Conservation (phyloP, 179 eudicot species). For the Sideroxylon spinosum region DNA sequence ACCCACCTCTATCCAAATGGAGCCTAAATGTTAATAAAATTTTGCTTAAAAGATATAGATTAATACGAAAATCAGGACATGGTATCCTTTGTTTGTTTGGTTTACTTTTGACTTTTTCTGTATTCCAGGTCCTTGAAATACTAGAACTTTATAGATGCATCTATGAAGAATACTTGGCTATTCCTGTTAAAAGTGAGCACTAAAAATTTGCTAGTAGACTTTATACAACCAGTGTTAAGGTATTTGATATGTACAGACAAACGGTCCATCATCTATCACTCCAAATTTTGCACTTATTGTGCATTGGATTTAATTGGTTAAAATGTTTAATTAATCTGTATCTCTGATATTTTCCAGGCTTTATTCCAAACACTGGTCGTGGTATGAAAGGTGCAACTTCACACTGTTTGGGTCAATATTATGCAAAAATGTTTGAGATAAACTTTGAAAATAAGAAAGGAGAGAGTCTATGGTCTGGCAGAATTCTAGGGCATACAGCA, state of each 20-base stretch:
- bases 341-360: conserved; percentile 34
- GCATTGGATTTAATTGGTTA: background rate
- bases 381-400: conserved; percentile 91
- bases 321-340: too few relatives aligned
- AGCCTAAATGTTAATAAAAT: too few relatives aligned
- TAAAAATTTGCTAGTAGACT: conserved; percentile 91
- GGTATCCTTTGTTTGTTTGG: background rate
- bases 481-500: conserved; percentile 92
- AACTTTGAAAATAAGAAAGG: conserved; percentile 74
- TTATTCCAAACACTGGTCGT: conserved; percentile 83
- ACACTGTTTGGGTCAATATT: conserved; percentile 83
- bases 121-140: conserved; percentile 59
- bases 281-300: background rate
- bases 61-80: too few relatives aligned
- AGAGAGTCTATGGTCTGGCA: conserved; percentile 85
- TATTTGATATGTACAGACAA: conserved; percentile 8
- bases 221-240: conserved; percentile 88
- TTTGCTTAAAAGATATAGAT: too few relatives aligned
- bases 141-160: conserved; percentile 72
- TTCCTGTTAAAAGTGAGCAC: conserved; percentile 74
- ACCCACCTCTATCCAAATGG: too few relatives aligned
- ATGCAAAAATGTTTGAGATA: conserved; percentile 87
- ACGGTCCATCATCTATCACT: background rate
- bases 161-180: conserved; percentile 79
- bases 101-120: background rate